Percentiles rank a stretch among this genome's conserved stretches.
Evolutionary conservation across 805 yeast genomes (phyloP).

Genomic region (Starmera caribaea): DNA sequence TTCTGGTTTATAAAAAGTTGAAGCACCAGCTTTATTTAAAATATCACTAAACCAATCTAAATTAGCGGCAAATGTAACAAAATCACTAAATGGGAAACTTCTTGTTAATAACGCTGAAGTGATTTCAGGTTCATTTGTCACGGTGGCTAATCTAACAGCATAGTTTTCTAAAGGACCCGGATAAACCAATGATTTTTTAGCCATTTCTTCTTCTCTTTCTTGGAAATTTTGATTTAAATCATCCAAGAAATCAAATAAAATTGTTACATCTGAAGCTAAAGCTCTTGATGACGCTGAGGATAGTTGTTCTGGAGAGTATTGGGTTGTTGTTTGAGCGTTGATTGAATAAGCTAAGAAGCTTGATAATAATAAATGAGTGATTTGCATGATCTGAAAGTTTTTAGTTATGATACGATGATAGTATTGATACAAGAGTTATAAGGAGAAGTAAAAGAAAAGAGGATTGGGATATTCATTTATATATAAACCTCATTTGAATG

Average conservation of each 20-base stretch:
- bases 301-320: slow-evolving; percentile 1
- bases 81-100: slow-evolving; percentile 26
- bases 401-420: too few species aligned
- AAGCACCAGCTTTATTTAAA: slow-evolving; percentile 8
- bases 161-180: slow-evolving; percentile 27
- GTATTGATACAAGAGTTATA: too few species aligned
- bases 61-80: slow-evolving; percentile 23
- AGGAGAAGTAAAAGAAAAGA: too few species aligned
- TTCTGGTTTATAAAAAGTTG: slow-evolving; percentile 13
- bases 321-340: background rate
- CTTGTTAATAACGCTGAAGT: slow-evolving; percentile 16
- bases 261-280: slow-evolving; percentile 8
- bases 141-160: slow-evolving; percentile 19
- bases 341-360: background rate
- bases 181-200: slow-evolving; percentile 15
- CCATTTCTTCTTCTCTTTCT: slow-evolving; percentile 13
- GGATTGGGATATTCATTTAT: too few species aligned
- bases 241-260: slow-evolving; percentile 12
- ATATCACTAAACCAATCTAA: slow-evolving; percentile 13
- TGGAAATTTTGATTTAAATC: slow-evolving; percentile 12
- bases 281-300: slow-evolving; percentile 15
- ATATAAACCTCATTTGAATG: too few species aligned
- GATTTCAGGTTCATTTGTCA: slow-evolving; percentile 17
- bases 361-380: slow-evolving; percentile 2
- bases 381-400: background rate